Evolutionary conservation across 2,329 filamentous ascomycete species (phyloP).

Genomic region (Metarhizium brunneum): DNA sequence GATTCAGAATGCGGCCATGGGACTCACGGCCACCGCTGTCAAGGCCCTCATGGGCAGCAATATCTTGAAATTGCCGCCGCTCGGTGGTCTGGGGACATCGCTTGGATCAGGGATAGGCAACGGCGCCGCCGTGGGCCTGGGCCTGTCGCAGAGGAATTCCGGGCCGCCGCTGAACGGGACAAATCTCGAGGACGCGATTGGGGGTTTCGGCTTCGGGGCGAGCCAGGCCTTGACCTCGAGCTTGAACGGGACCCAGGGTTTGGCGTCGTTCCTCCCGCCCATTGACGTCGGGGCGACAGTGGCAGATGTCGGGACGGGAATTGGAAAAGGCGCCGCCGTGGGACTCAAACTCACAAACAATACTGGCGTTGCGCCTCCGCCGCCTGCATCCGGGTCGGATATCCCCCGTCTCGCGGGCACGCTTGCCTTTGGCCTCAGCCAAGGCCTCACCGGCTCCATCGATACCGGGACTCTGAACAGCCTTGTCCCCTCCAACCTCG

Average conservation of each 20-base stretch:
- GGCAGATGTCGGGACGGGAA: not conserved
- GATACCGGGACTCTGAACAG: not conserved
- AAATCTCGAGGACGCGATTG: conserved; percentile 12
- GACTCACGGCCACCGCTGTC: conserved; percentile 17
- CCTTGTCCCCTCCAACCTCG: not conserved
- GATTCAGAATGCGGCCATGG: conserved; percentile 20
- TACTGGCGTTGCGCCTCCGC: not conserved
- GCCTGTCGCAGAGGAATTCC: conserved; percentile 9
- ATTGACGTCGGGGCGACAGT: conserved; percentile 4
- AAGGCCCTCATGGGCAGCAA: conserved; percentile 14
- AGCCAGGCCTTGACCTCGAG: conserved; percentile 16
- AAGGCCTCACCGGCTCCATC: not conserved
- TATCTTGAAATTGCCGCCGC: conserved; percentile 8
- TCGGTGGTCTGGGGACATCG: conserved; percentile 10
- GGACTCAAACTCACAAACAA: conserved; percentile 6
- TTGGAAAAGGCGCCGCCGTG: conserved; percentile 2
- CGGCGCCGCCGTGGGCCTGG: conserved; percentile 15
- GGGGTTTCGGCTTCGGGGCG: conserved; percentile 19
- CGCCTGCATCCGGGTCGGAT: not conserved
- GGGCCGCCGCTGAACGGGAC: conserved; percentile 12
- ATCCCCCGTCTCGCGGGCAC: conserved; percentile 4
- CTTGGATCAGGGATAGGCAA: conserved; percentile 15
- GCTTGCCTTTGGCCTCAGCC: conserved; percentile 3
- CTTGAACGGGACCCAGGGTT: conserved; percentile 11
- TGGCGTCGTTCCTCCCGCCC: conserved; percentile 4